Evolutionary conservation across 768 basidiomycete species (phyloP), one percentile per base, ranked within the genome.

Genomic region (Arthromyces matolae): DNA sequence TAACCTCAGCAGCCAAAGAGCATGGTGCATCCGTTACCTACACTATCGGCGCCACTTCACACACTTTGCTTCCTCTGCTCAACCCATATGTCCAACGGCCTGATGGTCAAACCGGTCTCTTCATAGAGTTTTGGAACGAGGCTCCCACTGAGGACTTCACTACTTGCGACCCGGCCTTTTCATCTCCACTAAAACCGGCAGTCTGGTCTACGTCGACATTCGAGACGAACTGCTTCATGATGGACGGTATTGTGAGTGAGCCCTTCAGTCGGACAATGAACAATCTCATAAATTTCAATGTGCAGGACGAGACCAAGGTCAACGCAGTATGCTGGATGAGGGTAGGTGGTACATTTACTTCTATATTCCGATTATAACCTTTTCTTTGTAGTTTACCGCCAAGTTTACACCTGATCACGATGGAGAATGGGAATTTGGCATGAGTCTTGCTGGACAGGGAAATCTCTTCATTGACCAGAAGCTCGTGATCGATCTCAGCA

Each of bases 381-480:
- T 44, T 2, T 14, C n/a, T 24, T 23, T 12, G 35, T 32, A 76
- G 73, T 73, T 69, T 40, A 64, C 67, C 5, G 62, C 73, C 5
- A 69, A 59, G 25, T 77, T 81, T 61, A 62, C 66, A 24, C 80
- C 79, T 29, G 70, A 80, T 57, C 69, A 79, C 68, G 61, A 71
- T 60, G 70, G 78, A 19, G 69, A 79, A 57, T 72, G 75, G 68
- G 73, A 78, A 45, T 62, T 84, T 39, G 75, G 73, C 3, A 56
- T 77, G 44, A 72, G 62, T 54, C 52, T 73, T 38, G 70, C 73
- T 13, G 76, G 76, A 18, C 45, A 56, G 5, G 76, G 71, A 19
- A 77, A 73, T 54, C 63, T 84, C 18, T 83, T 75, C 66, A 50
- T 84, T 41, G 71, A 81, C 51, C 62, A 68, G 18, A 65, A 73